Conservation (phyloP, 2,329 filamentous ascomycete genomes). For the Fusarium verticillioides region DNA sequence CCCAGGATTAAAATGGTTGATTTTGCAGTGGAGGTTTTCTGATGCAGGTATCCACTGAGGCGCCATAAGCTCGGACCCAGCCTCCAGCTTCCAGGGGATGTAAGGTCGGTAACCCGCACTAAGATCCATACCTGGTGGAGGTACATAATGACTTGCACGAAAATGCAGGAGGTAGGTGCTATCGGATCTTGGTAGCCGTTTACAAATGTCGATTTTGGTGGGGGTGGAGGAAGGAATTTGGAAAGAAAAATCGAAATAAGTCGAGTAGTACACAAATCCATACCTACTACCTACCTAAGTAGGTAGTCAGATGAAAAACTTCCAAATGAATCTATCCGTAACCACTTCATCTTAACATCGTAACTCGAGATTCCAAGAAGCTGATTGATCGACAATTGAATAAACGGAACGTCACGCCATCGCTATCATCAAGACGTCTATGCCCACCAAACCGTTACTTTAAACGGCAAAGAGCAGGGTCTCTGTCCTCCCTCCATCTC, state of each 20-base stretch:
- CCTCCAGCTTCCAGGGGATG: slow-evolving; percentile 23
- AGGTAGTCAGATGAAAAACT: neutral
- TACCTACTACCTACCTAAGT: too few species aligned
- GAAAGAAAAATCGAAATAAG: neutral
- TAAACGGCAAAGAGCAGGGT: slow-evolving; percentile 19
- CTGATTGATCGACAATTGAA: slow-evolving; percentile 18
- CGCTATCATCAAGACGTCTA: neutral
- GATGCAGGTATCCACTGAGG: slow-evolving; percentile 21
- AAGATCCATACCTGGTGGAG: slow-evolving; percentile 17
- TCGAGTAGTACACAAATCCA: neutral
- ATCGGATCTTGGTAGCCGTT: slow-evolving; percentile 26
- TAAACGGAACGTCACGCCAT: slow-evolving; percentile 29
- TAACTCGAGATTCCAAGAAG: slow-evolving; percentile 2
- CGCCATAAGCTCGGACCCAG: slow-evolving; percentile 24
- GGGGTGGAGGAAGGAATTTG: slow-evolving; percentile 7
- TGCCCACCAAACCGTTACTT: slow-evolving; percentile 5
- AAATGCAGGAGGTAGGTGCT: slow-evolving; percentile 32
- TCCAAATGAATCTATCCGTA: neutral
- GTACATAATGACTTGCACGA: slow-evolving; percentile 31
- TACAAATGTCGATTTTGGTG: slow-evolving; percentile 21
- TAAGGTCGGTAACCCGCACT: slow-evolving; percentile 12
- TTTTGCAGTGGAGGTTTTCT: slow-evolving; percentile 16
- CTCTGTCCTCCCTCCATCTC: slow-evolving; percentile 16
- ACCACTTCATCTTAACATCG: neutral
- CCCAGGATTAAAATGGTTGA: slow-evolving; percentile 4